phyloP scores from a whole-genome alignment of 2,329 filamentous ascomycete genomes.

The Botrytis tulipae region DNA sequence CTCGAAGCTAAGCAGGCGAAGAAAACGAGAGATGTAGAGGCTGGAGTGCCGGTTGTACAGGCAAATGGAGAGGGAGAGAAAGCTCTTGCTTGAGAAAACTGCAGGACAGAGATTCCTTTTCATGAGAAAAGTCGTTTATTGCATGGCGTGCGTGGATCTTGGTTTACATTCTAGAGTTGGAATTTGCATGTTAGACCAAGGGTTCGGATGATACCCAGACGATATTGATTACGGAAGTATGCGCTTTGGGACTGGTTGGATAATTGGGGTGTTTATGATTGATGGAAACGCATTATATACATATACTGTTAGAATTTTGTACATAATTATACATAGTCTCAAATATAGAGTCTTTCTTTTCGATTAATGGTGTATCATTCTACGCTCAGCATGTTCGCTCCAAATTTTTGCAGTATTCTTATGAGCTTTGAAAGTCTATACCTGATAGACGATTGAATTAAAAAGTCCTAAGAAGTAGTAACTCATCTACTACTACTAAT shows the following conservation, averaged over 20 bases:
- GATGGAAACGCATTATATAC: neutral
- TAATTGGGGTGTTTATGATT: neutral
- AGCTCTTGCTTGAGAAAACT: neutral
- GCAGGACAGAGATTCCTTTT: neutral
- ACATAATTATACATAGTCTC: neutral
- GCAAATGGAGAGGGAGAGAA: constrained; percentile 14
- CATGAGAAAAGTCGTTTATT: neutral
- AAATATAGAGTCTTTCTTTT: neutral
- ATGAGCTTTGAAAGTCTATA: neutral
- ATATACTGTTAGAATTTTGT: neutral
- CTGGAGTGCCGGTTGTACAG: constrained; percentile 6
- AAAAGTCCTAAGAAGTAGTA: neutral
- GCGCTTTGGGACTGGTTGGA: neutral
- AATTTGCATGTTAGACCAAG: neutral
- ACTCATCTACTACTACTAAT: neutral
- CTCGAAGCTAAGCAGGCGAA: constrained; percentile 25
- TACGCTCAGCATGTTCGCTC: neutral
- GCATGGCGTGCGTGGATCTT: constrained; percentile 1
- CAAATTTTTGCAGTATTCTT: neutral
- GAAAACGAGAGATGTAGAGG: constrained; percentile 16
- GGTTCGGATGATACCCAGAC: neutral
- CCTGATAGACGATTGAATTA: neutral
- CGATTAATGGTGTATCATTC: neutral
- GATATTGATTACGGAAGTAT: neutral
- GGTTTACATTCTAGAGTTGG: neutral